Conservation (phyloP, 2,329 filamentous ascomycete genomes). For the Xylariales sp. region DNA sequence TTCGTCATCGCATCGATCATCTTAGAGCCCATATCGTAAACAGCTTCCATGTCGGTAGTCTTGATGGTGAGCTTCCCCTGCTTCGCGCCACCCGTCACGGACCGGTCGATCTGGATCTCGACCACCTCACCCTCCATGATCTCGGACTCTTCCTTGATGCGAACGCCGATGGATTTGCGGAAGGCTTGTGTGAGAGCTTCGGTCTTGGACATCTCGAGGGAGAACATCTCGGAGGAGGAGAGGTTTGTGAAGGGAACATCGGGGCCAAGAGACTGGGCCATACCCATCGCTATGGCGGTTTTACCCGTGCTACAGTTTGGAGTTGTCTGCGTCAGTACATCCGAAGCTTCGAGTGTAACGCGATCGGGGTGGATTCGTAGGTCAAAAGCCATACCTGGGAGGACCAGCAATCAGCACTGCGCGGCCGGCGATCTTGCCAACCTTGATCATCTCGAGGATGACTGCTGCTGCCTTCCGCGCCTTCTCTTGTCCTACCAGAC, state of each 20-base stretch:
- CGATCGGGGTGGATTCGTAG: no score
- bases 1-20: constrained; percentile 99
- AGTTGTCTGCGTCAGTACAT: no score
- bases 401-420: constrained; percentile 93
- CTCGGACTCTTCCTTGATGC: constrained; percentile 98
- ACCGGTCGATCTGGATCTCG: constrained; percentile 96
- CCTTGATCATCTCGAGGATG: constrained; percentile 97
- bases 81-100: constrained; percentile 93
- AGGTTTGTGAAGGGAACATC: constrained; percentile 97
- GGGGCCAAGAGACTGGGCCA: constrained; percentile 90
- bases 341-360: no score
- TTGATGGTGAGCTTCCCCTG: constrained; percentile 99
- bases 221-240: constrained; percentile 95
- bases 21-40: constrained; percentile 99
- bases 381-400: constrained; percentile 62
- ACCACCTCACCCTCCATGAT: constrained; percentile 99
- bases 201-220: constrained; percentile 98
- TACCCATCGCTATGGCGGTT: constrained; percentile 97
- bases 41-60: constrained; percentile 98
- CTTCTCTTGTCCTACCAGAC: constrained; percentile 93
- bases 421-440: constrained; percentile 95
- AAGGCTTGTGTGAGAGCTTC: constrained; percentile 98
- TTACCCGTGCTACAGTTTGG: constrained; percentile 73
- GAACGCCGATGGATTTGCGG: constrained; percentile 94
- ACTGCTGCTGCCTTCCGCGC: constrained; percentile 94